Conservation (phyloP, 2,329 filamentous ascomycete species). For the Colletotrichum sp. region DNA sequence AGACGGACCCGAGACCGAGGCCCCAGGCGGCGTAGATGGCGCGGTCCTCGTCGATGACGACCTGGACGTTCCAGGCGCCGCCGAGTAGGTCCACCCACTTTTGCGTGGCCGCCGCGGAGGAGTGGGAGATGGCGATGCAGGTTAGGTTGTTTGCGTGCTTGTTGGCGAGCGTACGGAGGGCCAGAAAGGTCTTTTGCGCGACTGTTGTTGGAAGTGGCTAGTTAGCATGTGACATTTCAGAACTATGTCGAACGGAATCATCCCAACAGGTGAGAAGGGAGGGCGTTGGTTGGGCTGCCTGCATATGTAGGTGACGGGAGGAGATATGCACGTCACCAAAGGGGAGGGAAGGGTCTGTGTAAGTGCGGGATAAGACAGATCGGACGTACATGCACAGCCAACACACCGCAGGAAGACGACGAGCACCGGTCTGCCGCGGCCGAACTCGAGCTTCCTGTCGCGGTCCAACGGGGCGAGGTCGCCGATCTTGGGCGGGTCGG, state of each 20-base stretch:
- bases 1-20: conserved; percentile 53
- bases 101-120: conserved; percentile 57
- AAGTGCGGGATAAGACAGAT: not conserved
- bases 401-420: conserved; percentile 60
- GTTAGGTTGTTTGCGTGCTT: conserved; percentile 51
- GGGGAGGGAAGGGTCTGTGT: not conserved
- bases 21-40: conserved; percentile 65
- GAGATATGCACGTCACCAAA: not conserved
- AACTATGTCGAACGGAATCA: not conserved
- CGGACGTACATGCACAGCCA: conserved; percentile 56
- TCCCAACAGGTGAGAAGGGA: not conserved
- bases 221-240: not conserved
- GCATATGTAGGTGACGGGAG: not conserved
- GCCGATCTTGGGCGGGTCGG: conserved; percentile 49
- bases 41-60: conserved; percentile 61
- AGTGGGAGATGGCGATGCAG: conserved; percentile 65
- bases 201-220: conserved; percentile 36
- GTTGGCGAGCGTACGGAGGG: conserved; percentile 58
- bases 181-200: conserved; percentile 61
- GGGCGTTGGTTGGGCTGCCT: not conserved
- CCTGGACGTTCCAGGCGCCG: conserved; percentile 59
- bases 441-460: conserved; percentile 46
- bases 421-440: conserved; percentile 47
- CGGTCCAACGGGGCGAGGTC: conserved; percentile 52
- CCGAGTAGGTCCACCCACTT: conserved; percentile 63